Percentiles rank a stretch among this genome's conserved stretches.
Evolutionary conservation across 129 eudicot species (phyloP).

Genomic region (Glebionis coronaria): DNA sequence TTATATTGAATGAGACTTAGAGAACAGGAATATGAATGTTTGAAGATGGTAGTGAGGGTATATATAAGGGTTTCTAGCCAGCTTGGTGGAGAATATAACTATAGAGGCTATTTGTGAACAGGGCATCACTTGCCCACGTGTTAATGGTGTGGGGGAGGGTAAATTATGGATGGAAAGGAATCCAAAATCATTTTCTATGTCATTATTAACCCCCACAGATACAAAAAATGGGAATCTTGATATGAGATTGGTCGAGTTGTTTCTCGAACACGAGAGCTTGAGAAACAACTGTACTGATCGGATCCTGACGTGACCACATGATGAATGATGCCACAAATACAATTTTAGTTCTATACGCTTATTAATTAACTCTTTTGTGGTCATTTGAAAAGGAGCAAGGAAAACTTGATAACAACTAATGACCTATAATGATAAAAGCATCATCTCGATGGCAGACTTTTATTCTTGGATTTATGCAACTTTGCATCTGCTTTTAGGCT

Average conservation of each 20-base stretch:
- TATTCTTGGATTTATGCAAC: too few relatives aligned
- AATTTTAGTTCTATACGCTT: background rate
- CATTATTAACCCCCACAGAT: conserved; percentile 20
- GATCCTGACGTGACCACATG: conserved; percentile 27
- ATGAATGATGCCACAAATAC: background rate
- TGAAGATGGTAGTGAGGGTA: conserved; percentile 30
- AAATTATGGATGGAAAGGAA: conserved; percentile 14
- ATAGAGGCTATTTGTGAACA: conserved; percentile 2
- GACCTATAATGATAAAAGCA: too few relatives aligned
- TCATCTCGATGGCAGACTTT: too few relatives aligned
- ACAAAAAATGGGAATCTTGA: conserved; percentile 10
- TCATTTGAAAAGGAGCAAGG: too few relatives aligned
- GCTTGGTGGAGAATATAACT: conserved; percentile 13
- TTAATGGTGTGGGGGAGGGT: conserved; percentile 18
- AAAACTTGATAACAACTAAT: too few relatives aligned
- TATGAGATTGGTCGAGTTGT: conserved; percentile 16
- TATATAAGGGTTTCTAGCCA: conserved; percentile 39
- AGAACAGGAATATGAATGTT: conserved; percentile 18
- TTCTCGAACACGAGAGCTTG: conserved; percentile 4
- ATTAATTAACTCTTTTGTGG: too few relatives aligned
- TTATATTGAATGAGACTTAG: conserved; percentile 4
- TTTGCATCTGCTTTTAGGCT: too few relatives aligned
- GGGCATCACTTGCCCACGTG: conserved; percentile 35
- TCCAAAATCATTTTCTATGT: conserved; percentile 24
- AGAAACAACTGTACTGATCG: conserved; percentile 4